phyloP scores from a whole-genome alignment of 208 protist species.

The Naegleria gruberi region DNA sequence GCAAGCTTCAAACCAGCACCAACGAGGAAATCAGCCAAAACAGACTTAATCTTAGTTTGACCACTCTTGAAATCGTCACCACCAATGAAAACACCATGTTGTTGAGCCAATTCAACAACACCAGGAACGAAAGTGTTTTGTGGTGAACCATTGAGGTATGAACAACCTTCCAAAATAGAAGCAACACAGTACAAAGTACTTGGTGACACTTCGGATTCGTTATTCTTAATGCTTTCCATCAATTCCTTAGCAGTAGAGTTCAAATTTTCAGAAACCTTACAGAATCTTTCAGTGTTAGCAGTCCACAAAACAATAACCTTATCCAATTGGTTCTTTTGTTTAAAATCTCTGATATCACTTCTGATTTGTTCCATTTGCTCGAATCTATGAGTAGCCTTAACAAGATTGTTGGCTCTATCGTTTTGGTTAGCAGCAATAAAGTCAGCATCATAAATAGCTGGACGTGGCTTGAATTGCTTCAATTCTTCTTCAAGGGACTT shows the following conservation, averaged over 20 bases:
- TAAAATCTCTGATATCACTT: slow-evolving; percentile 83
- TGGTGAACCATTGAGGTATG: slow-evolving; percentile 97
- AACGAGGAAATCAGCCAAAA: slow-evolving; percentile 95
- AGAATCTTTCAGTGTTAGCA: slow-evolving; percentile 97
- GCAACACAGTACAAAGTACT: slow-evolving; percentile 92
- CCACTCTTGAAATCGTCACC: slow-evolving; percentile 99
- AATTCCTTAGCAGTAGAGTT: slow-evolving; percentile 94
- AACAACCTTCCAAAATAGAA: slow-evolving; percentile 84
- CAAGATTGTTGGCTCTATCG: slow-evolving; percentile 90
- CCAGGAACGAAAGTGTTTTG: slow-evolving; percentile 97
- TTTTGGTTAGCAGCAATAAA: slow-evolving; percentile 97
- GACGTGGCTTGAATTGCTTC: slow-evolving; percentile 72
- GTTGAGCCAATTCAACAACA: slow-evolving; percentile 78
- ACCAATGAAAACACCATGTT: slow-evolving; percentile 76
- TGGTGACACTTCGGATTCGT: slow-evolving; percentile 82
- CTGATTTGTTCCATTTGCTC: slow-evolving; percentile 86
- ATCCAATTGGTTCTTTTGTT: slow-evolving; percentile 76
- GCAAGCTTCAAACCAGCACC: slow-evolving; percentile 79
- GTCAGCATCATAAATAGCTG: slow-evolving; percentile 88
- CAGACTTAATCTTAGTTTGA: slow-evolving; percentile 99
- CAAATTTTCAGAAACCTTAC: slow-evolving; percentile 68
- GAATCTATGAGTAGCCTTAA: slow-evolving; percentile 67
- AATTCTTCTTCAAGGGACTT: slow-evolving; percentile 53
- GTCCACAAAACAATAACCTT: slow-evolving; percentile 96
- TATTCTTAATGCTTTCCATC: slow-evolving; percentile 67